These are phyloP conservation scores for Paramecium pentaurelia DNA, from an alignment of 73 alveolate genomes.

Conservation along the genomic window DNA sequence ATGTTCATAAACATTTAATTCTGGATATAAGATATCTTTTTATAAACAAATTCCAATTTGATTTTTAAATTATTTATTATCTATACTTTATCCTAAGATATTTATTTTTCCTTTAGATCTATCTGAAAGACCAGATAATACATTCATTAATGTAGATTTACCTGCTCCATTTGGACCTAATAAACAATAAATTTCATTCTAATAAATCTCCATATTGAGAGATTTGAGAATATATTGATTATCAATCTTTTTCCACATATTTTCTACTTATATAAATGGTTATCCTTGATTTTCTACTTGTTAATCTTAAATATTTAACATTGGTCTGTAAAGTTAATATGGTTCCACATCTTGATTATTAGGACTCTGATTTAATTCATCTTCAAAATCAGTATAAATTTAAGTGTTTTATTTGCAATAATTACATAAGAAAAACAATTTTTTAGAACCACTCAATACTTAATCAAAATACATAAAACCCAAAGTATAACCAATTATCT, in stretches of 20 bases:
- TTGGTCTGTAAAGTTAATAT: background rate
- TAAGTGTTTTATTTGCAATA: background rate
- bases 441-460: background rate
- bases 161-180: conserved; percentile 76
- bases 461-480: background rate
- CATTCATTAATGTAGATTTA: conserved; percentile 59
- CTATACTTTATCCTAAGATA: conserved; percentile 54
- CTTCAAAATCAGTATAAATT: background rate
- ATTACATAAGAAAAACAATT: background rate
- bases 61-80: conserved; percentile 79
- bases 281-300: background rate
- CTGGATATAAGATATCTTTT: conserved; percentile 66
- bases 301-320: background rate
- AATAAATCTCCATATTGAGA: background rate
- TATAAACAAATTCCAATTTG: conserved; percentile 80
- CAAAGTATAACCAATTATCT: background rate
- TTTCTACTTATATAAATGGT: background rate
- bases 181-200: conserved; percentile 46
- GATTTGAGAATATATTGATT: background rate
- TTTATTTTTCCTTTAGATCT: conserved; percentile 65
- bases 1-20: conserved; percentile 75
- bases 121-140: conserved; percentile 59
- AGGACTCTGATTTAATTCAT: background rate
- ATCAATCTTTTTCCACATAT: background rate
- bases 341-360: background rate